Percentiles rank a stretch among this genome's conserved stretches.
These are phyloP conservation scores for Sarocladium brachiariae DNA, from an alignment of 2,329 filamentous ascomycete species.

Conservation along the genomic window DNA sequence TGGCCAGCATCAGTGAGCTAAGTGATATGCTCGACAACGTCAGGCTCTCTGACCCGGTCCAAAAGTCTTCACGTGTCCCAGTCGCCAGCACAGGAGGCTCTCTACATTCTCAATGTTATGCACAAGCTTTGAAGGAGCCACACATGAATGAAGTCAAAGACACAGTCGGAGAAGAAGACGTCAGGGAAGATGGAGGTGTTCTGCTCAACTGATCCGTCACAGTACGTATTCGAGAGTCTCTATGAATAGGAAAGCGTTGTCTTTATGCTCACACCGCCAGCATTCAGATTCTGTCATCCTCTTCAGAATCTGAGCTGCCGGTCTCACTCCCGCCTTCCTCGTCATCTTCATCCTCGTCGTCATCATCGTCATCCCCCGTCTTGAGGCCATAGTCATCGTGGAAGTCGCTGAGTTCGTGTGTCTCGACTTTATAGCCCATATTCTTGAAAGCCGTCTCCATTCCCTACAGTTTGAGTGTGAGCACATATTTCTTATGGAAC, in stretches of 20 bases:
- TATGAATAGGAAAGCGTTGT: too few relatives aligned
- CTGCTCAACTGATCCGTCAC: too few relatives aligned
- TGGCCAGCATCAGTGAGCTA: too few relatives aligned
- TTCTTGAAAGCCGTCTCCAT: conserved; percentile 67
- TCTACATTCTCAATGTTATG: too few relatives aligned
- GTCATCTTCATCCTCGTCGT: conserved; percentile 24
- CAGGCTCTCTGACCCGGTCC: too few relatives aligned
- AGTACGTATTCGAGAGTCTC: too few relatives aligned
- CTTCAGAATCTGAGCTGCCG: conserved; percentile 1
- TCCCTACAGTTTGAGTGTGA: conserved; percentile 40
- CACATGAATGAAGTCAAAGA: too few relatives aligned
- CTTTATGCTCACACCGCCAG: too few relatives aligned
- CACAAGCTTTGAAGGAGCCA: too few relatives aligned
- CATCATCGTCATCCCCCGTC: conserved; percentile 53
- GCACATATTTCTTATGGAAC: neutral
- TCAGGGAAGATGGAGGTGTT: neutral
- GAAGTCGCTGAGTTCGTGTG: conserved; percentile 70
- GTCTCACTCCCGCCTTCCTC: neutral
- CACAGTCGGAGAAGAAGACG: neutral
- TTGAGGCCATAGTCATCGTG: conserved; percentile 85
- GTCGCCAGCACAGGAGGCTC: too few relatives aligned
- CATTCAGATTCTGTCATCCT: neutral
- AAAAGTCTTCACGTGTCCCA: too few relatives aligned
- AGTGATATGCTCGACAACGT: too few relatives aligned
- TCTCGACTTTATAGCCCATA: conserved; percentile 72